Conservation (phyloP, 495 filamentous ascomycete species). For the Neurospora intermedia region DNA sequence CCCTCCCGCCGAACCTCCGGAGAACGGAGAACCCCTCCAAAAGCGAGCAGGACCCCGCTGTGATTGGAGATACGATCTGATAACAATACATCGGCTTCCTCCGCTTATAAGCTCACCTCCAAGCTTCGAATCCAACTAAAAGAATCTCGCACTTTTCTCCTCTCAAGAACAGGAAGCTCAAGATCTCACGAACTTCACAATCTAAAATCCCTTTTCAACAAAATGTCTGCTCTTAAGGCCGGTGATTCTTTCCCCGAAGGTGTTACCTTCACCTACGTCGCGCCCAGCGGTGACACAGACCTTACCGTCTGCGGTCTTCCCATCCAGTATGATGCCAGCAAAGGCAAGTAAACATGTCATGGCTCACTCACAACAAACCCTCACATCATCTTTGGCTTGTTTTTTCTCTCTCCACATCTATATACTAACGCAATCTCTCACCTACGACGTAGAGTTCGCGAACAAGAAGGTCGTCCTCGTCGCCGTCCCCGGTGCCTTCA, state of each 20-base stretch:
- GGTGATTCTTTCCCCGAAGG: constrained; percentile 76
- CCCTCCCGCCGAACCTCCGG: neutral
- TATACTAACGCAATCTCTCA: neutral
- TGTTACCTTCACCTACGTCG: constrained; percentile 71
- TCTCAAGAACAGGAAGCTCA: neutral
- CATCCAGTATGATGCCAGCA: constrained; percentile 70
- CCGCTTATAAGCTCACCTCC: neutral
- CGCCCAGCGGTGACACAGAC: constrained; percentile 52
- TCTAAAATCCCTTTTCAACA: constrained; percentile 9
- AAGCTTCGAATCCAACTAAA: neutral
- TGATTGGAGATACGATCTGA: neutral
- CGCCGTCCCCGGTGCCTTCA: constrained; percentile 90
- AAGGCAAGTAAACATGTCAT: constrained; percentile 30
- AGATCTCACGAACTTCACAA: neutral
- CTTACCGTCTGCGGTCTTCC: constrained; percentile 71
- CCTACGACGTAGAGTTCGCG: constrained; percentile 48
- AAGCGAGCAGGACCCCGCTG: neutral
- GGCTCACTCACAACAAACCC: no score
- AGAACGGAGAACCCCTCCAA: neutral
- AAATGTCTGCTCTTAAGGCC: constrained; percentile 63
- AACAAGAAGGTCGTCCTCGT: constrained; percentile 88
- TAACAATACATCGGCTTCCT: neutral
- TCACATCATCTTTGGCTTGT: no score
- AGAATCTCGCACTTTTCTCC: neutral
- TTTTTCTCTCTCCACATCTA: no score